phyloP scores from a whole-genome alignment of 371 early-diverging fungal species.

The Apophysomyces elegans region DNA sequence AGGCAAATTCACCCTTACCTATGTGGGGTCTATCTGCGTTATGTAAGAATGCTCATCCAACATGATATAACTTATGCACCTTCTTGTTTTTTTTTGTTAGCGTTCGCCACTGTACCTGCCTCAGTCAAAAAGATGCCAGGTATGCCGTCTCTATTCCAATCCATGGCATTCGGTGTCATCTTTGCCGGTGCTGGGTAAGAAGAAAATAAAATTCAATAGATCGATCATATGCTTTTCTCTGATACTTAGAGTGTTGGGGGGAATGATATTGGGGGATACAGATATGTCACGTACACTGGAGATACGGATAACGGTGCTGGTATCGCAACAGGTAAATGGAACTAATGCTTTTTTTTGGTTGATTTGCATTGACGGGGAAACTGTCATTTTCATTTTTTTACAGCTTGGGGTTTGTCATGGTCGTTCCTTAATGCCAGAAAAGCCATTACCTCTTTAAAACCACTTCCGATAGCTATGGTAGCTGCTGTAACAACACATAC shows the following conservation, averaged over 20 bases:
- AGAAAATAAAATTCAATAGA: background rate
- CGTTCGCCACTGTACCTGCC: slow-evolving; percentile 39
- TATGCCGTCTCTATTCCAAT: slow-evolving; percentile 45
- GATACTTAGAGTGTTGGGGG: background rate
- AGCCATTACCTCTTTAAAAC: slow-evolving; percentile 36
- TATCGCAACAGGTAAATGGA: slow-evolving; percentile 50
- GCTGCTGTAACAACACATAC: slow-evolving; percentile 35
- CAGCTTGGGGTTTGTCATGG: slow-evolving; percentile 59
- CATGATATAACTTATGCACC: slow-evolving; percentile 1
- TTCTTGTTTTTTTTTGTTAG: slow-evolving; percentile 18
- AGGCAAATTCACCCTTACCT: slow-evolving; percentile 43
- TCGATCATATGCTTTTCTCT: background rate
- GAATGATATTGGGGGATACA: slow-evolving; percentile 1
- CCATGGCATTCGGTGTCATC: slow-evolving; percentile 44
- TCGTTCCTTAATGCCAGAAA: slow-evolving; percentile 43
- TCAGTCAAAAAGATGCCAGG: slow-evolving; percentile 41
- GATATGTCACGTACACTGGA: slow-evolving; percentile 49
- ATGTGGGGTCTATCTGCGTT: slow-evolving; percentile 49
- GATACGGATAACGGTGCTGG: slow-evolving; percentile 56
- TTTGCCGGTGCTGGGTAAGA: slow-evolving; percentile 55
- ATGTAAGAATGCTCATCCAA: slow-evolving; percentile 27
- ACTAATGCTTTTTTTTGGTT: background rate
- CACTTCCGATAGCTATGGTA: slow-evolving; percentile 42
- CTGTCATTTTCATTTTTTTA: background rate
- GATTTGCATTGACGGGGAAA: background rate